A percentile compares a stretch with the other conserved stretches of the same genome.
These are phyloP conservation scores for Lachancea quebecensis DNA, from an alignment of 805 yeast genomes.

Conservation along the genomic window DNA sequence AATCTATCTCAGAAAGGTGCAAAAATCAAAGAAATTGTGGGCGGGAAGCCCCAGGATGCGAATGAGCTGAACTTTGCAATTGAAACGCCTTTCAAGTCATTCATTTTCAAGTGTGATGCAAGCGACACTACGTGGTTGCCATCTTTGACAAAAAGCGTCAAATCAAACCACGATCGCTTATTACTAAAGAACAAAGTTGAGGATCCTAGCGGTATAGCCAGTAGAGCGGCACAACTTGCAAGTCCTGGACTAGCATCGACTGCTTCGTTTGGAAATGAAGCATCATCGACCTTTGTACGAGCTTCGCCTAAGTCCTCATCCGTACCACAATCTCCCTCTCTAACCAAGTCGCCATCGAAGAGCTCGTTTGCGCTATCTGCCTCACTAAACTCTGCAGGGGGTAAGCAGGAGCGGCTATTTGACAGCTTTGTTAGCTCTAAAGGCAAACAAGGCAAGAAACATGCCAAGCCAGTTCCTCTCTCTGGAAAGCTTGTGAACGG, in stretches of 20 bases:
- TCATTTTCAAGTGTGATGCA: constrained; percentile 50
- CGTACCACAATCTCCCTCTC: constrained; percentile 2
- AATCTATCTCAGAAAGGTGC: constrained; percentile 46
- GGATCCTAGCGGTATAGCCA: constrained; percentile 11
- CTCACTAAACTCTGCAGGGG: constrained; percentile 3
- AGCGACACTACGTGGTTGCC: constrained; percentile 53
- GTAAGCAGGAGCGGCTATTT: constrained; percentile 29
- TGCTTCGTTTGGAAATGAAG: constrained; percentile 2
- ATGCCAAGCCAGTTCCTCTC: constrained; percentile 23
- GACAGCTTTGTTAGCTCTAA: constrained; percentile 30
- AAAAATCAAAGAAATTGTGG: constrained; percentile 52
- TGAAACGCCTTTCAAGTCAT: constrained; percentile 46
- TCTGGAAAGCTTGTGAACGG: constrained; percentile 31
- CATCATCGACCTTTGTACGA: constrained; percentile 3
- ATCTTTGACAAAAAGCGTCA: constrained; percentile 42
- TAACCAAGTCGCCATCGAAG: constrained; percentile 4
- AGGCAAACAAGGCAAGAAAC: constrained; percentile 11
- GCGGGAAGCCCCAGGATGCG: constrained; percentile 19
- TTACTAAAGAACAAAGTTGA: constrained; percentile 17
- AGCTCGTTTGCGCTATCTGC: not conserved
- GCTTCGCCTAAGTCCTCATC: constrained; percentile 5
- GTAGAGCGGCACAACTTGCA: constrained; percentile 18
- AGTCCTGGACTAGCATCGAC: constrained; percentile 9
- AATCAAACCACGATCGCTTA: constrained; percentile 43
- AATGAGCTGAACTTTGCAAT: constrained; percentile 43